phyloP scores from a whole-genome alignment of 768 basidiomycete species.

The Mycena haematopus region DNA sequence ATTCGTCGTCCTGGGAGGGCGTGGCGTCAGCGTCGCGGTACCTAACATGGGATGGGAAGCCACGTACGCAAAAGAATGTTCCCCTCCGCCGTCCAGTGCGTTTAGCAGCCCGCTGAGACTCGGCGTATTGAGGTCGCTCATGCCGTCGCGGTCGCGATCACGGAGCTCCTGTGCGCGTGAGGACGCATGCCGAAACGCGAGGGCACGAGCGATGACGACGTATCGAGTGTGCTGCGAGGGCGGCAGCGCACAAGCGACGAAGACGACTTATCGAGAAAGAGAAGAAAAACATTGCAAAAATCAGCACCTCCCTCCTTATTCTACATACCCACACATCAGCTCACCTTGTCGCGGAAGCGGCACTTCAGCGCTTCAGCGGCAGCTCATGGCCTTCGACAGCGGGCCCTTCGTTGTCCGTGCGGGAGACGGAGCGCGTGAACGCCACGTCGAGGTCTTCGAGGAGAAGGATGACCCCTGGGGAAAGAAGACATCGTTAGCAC shows the following conservation, averaged over 20 bases:
- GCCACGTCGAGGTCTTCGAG: constrained; percentile 93
- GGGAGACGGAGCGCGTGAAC: constrained; percentile 76
- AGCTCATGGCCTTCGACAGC: constrained; percentile 32
- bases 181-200: too few species aligned
- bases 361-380: constrained; percentile 13
- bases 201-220: background rate
- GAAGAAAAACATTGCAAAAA: background rate
- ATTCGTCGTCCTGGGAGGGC: constrained; percentile 73
- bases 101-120: constrained; percentile 84
- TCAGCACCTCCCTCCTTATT: background rate
- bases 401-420: constrained; percentile 44
- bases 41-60: constrained; percentile 5
- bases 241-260: too few species aligned
- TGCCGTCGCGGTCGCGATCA: constrained; percentile 55
- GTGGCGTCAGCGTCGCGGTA: background rate
- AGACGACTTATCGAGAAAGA: background rate
- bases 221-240: too few species aligned
- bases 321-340: constrained; percentile 24
- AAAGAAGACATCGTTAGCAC: too few species aligned
- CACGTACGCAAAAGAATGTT: constrained; percentile 88
- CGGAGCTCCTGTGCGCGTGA: constrained; percentile 37
- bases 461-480: constrained; percentile 69
- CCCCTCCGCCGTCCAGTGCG: constrained; percentile 89
- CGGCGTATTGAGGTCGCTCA: constrained; percentile 82
- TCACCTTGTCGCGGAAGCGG: constrained; percentile 25